Base-by-base conservation (phyloP, 192 early-diverging fungal species). In the Coemansia pectinata region DNA sequence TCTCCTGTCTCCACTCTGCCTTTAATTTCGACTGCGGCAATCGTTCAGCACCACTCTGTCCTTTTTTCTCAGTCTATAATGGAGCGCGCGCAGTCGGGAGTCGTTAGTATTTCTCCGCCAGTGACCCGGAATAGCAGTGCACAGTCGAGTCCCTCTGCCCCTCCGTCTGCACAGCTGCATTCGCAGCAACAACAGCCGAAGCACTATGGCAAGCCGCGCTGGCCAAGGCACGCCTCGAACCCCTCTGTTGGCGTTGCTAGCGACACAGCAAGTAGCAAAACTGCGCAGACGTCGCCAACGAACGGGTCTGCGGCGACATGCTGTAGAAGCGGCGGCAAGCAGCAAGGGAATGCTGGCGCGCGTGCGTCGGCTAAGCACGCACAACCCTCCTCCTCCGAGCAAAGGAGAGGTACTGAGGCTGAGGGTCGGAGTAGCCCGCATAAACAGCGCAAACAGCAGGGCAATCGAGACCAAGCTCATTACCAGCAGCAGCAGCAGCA, bases 111-210 rank as follows among this genome's bases (percentile, higher is more conserved):
- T 0, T 77, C 76, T 33, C 76, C 69, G 15, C 66, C 70, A 17
- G 50, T 44, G 42, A 74, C 76, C 1, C 70, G 66, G 14, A 66
- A 71, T 38, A 78, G 44, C 65, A 81, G 80, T 62, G 63, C 70
- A 4, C 72, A 72, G 25, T 66, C 66, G 48, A 83, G 72, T 60
- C 66, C 80, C n/a, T 65, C 48, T 17, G 67, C 65, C 31, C 33
- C 64, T 7, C 70, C 42, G 33, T n/a, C 61, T 45, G 64, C 25
- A 31, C n/a, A 64, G 15, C 61, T 31, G 59, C 59, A 40, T 40
- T 19, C 47, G 52, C 74, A 71, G 69, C 50, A 58, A 11, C 64
- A 52, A 60, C 67, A 79, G 57, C 31, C 47, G 33, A 48, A 69
- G 57, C 33, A 23, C 34, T 39, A 66, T 23, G 52, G 41, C 17